Base-by-base conservation (phyloP, 2,329 filamentous ascomycete species). In the Dothideomycetes sp. region DNA sequence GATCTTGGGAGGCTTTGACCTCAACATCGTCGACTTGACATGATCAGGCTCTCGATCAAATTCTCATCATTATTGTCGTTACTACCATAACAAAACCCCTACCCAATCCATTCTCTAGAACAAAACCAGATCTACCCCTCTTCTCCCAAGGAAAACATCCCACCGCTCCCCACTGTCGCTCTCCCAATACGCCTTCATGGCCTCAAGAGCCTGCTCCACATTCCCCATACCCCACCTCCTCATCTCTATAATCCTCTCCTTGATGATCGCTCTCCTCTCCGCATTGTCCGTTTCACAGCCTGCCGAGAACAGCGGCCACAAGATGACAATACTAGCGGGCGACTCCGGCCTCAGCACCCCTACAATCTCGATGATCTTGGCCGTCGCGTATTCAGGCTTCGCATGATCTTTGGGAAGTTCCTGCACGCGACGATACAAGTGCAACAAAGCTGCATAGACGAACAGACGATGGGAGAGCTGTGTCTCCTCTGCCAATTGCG, bases 291-390 rank as follows among this genome's bases (percentile, higher is more conserved):
- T 34, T 16, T 41, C 39, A 19, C 39, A 41, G 31, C 39, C 39
- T 9, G 39, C 39, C 18, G 39, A 36, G 19, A 41, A 41, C 15
- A 41, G 5, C 5, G 39, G 39, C 39, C 39, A 41, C 2, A 41
- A 34, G 5, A 41, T 41, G 5, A 41, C 7, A 3, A 41, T 34
- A 18, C 36, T 41, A 19, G 39, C 39, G 2, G 39, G 39, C 3
- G 39, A 36, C 7, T 41, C 34, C 11, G 39, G 39, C 5, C 39
- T n/a, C 4, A 41, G 15, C 12, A 14, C 33, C 3, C 30, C 27
- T 2, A 41, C n/a, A 2, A 37, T 18, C 3, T 41, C 30, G 4
- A 41, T 19, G 24, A 41, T 41, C 4, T 27, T 36, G 5, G 34
- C 33, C 3, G 36, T 11, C 2, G 39, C 39, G 19, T 36, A 12